Percentiles rank a stretch among this genome's conserved stretches.
phyloP scores from a whole-genome alignment of 352 stramenopile genomes.

The Lagenidium giganteum region DNA sequence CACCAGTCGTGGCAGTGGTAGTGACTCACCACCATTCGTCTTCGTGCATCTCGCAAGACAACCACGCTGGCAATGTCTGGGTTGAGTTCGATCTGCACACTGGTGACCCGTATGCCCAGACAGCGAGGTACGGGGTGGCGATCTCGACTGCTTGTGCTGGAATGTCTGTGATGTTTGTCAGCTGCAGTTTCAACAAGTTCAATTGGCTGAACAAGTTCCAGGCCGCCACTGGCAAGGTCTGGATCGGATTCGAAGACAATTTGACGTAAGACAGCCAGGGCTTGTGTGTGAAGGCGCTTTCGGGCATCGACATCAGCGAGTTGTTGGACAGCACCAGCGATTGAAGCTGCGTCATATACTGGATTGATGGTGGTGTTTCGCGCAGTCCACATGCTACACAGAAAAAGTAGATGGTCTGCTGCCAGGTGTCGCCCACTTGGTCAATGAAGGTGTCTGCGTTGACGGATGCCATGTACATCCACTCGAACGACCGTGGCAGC shows the following conservation, averaged over 20 bases:
- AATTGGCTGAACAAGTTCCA: slow-evolving; percentile 1
- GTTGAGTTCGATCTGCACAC: too few species aligned
- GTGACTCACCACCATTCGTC: too few species aligned
- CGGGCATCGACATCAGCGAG: background rate
- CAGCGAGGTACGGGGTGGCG: background rate
- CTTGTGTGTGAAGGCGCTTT: background rate
- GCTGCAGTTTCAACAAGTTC: background rate
- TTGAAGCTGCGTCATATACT: background rate
- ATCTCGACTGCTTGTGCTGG: slow-evolving; percentile 4
- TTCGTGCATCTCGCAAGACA: too few species aligned
- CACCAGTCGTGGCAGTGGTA: too few species aligned
- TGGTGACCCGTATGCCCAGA: background rate
- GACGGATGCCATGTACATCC: slow-evolving; percentile 1
- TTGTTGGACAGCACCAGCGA: slow-evolving; percentile 1
- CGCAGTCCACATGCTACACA: slow-evolving; percentile 1
- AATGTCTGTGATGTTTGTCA: slow-evolving; percentile 7
- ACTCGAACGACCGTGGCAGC: slow-evolving; percentile 3
- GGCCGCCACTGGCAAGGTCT: background rate
- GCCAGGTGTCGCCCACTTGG: slow-evolving; percentile 3
- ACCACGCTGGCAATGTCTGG: too few species aligned
- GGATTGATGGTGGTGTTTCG: background rate
- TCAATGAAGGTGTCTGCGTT: background rate
- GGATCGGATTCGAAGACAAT: background rate
- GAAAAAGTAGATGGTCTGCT: background rate
- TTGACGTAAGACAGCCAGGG: too few species aligned